Base-by-base conservation (phyloP, 805 yeast genomes). In the Wickerhamiella spandovensis region DNA sequence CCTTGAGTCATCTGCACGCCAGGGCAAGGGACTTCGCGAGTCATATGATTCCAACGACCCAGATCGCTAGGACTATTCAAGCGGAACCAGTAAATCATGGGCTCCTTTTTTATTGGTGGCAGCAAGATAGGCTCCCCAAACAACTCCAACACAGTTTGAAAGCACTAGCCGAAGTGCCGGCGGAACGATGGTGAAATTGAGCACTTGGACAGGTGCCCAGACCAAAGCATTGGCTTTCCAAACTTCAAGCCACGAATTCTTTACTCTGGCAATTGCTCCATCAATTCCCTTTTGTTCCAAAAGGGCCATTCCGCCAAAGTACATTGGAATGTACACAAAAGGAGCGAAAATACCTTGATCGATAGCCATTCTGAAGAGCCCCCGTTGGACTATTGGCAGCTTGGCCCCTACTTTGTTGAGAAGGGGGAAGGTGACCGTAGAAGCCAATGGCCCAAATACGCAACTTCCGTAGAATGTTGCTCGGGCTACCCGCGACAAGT, bases 311-410 rank as follows among this genome's bases (percentile, higher is more conserved):
- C 75, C 70, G 0, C 78, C 60, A 60, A 73, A 87, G 64, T 86
- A 89, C 47, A 83, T 61, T 1, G 90, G 89, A 8, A 88, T 75
- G 3, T 81, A 78, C 12, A 82, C 58, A 13, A 61, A 44, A 1
- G 96, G 96, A 0, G 95, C 86, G 74, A 86, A 86, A 0, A 73
- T 53, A 24, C 76, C 58, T 62, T 88, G 96, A 65, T 89, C 97
- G 7, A 75, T 72, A 0, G 75, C 73, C 15, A 84, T 87, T 46
- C 86, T 67, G 9, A 68, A 60, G 1, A 68, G 20, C 0, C 77
- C 70, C 5, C 44, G 45, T 53, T 76, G 72, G 22, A 47, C 30
- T 17, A 49, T 39, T 1, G 61, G 61, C 17, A 52, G 45, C 13
- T 52, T 28, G 9, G 56, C 44, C 2, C 77, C 77, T 47, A 73